A percentile compares a stretch with the other conserved stretches of the same genome.
Conservation (phyloP, 2,329 filamentous ascomycete genomes). For the Neocucurbitaria cava region DNA sequence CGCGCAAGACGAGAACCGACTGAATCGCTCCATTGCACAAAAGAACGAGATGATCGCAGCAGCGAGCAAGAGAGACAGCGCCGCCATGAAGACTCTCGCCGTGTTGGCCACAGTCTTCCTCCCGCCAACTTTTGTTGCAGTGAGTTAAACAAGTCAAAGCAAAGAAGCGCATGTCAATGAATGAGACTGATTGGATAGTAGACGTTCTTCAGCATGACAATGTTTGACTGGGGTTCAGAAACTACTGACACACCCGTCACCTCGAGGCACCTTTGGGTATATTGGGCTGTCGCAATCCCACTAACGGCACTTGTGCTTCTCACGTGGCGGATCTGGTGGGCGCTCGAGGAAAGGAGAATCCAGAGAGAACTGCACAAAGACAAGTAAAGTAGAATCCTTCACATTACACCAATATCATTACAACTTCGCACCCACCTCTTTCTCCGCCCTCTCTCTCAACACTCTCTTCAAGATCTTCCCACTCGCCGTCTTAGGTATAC, state of each 20-base stretch:
- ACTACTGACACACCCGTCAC: background rate
- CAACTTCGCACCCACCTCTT: background rate
- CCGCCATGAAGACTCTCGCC: slow-evolving; percentile 50
- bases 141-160: slow-evolving; percentile 7
- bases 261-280: slow-evolving; percentile 19
- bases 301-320: slow-evolving; percentile 7
- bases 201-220: slow-evolving; percentile 14
- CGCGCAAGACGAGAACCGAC: slow-evolving; percentile 19
- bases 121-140: slow-evolving; percentile 52
- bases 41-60: slow-evolving; percentile 17
- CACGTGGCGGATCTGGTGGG: slow-evolving; percentile 10
- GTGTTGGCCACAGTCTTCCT: slow-evolving; percentile 52
- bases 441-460: background rate
- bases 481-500: background rate
- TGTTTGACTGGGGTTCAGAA: slow-evolving; percentile 14
- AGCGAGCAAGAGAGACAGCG: slow-evolving; percentile 38
- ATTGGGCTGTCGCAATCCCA: slow-evolving; percentile 16
- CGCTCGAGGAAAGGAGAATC: slow-evolving; percentile 2
- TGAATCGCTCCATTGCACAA: slow-evolving; percentile 13
- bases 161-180: too few species aligned
- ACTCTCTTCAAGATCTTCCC: slow-evolving; percentile 1
- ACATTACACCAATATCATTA: background rate
- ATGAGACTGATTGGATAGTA: background rate
- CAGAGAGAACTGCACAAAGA: background rate
- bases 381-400: background rate